Percentiles rank a stretch among this genome's conserved stretches.
These are phyloP conservation scores for Oryza nivara DNA, from an alignment of 176 grass and related monocot genomes.

Conservation along the genomic window DNA sequence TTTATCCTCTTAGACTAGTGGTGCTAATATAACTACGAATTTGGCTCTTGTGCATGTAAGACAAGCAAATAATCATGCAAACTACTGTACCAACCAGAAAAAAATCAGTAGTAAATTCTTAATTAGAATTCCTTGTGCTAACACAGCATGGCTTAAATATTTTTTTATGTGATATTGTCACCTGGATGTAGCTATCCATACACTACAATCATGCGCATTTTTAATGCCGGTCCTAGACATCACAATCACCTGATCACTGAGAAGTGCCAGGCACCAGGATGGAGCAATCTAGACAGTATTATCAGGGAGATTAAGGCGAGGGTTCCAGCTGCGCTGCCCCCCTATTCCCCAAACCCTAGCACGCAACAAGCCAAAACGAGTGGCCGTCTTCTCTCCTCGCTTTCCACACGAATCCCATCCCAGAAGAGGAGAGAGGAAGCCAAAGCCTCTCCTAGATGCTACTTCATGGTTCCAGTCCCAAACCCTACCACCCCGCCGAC, in stretches of 20 bases:
- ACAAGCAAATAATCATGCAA: background rate
- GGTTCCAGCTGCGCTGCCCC: background rate
- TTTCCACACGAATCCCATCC: background rate
- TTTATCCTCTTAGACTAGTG: background rate
- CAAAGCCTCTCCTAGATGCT: background rate
- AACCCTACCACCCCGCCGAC: background rate
- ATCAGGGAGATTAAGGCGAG: background rate
- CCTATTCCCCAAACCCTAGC: background rate
- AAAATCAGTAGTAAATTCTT: background rate
- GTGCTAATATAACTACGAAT: background rate
- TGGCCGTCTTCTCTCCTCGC: background rate
- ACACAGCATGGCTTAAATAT: background rate
- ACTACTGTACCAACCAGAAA: background rate
- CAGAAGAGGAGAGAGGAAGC: background rate
- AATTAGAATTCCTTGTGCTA: background rate
- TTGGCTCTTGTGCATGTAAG: background rate
- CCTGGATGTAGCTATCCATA: background rate
- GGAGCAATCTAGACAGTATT: background rate
- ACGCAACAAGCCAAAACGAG: background rate
- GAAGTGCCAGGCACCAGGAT: background rate
- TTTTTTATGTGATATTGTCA: too few relatives aligned
- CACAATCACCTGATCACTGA: background rate
- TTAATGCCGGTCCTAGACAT: background rate
- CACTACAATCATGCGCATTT: conserved; percentile 7
- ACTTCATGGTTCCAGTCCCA: background rate